phyloP scores from a whole-genome alignment of 2,329 filamentous ascomycete species.

The Ophiostoma sp. region DNA sequence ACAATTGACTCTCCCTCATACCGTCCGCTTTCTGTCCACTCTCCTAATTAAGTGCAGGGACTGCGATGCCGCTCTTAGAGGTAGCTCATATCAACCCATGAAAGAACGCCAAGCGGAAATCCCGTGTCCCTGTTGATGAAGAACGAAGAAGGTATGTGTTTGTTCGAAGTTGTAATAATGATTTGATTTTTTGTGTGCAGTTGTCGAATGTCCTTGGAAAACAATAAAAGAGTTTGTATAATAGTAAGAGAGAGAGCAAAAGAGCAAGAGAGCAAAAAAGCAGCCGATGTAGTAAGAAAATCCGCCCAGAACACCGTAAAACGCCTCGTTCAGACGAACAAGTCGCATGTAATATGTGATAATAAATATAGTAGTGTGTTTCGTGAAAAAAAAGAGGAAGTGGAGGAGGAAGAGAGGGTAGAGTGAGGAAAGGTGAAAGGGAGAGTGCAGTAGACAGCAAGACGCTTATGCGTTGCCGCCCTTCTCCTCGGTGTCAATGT shows the following conservation, averaged over 20 bases:
- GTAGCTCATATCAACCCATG: not conserved
- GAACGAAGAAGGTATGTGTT: not conserved
- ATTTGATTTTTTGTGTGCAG: not conserved
- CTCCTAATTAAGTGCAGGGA: not conserved
- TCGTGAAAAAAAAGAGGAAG: not conserved
- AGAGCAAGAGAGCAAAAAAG: not conserved
- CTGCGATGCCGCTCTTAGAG: not conserved
- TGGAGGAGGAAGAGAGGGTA: not conserved
- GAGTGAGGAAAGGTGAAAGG: not conserved
- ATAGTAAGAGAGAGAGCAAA: not conserved
- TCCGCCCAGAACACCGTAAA: slow-evolving; percentile 24
- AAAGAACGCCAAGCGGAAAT: not conserved
- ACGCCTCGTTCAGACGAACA: slow-evolving; percentile 27
- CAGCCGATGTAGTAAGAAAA: slow-evolving; percentile 1
- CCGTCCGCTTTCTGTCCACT: not conserved
- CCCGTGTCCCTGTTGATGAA: not conserved
- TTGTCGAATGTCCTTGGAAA: not conserved
- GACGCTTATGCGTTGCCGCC: slow-evolving; percentile 65
- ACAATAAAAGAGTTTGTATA: not conserved
- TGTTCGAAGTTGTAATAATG: not conserved
- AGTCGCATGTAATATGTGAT: slow-evolving; percentile 23
- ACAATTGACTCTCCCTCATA: not conserved
- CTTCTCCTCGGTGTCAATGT: slow-evolving; percentile 96
- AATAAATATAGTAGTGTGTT: not conserved
- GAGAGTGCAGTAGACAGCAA: not conserved